Conservation (phyloP, 2,329 filamentous ascomycete species). For the Neofusicoccum kwambonambiense region DNA sequence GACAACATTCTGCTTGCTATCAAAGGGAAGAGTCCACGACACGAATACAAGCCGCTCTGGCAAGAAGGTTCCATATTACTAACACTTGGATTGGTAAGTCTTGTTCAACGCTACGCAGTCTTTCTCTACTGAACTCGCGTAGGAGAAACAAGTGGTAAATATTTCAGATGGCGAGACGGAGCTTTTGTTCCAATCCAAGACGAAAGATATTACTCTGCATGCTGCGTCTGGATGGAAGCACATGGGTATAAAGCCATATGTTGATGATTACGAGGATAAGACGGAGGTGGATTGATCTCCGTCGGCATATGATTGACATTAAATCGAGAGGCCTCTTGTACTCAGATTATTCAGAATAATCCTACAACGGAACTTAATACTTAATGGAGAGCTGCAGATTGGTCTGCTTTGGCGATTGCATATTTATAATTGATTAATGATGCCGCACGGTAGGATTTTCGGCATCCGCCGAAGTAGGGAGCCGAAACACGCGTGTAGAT, state of each 20-base stretch:
- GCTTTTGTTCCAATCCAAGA: background rate
- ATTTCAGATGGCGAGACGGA: background rate
- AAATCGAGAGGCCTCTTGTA: too few species aligned
- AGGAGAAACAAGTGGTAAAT: background rate
- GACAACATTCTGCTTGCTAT: constrained; percentile 55
- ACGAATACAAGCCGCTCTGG: constrained; percentile 20
- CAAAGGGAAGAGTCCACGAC: constrained; percentile 21
- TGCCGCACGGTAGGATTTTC: too few species aligned
- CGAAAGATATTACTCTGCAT: background rate
- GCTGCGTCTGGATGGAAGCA: background rate
- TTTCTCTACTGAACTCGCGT: background rate
- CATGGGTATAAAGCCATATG: background rate
- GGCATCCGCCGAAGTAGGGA: too few species aligned
- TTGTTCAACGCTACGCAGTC: too few species aligned
- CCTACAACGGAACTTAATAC: too few species aligned
- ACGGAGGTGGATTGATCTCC: background rate
- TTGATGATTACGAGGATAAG: background rate
- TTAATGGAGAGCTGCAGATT: too few species aligned
- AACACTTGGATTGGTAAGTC: constrained; percentile 24
- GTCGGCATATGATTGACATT: too few species aligned
- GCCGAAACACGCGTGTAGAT: too few species aligned
- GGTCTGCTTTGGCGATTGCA: too few species aligned
- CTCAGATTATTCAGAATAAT: too few species aligned
- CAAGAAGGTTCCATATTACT: constrained; percentile 25
- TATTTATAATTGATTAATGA: too few species aligned